Evolutionary conservation across 768 basidiomycete genomes (phyloP), one percentile per base, ranked within the genome.

Genomic region (Omphalotus guepiniiformis): DNA sequence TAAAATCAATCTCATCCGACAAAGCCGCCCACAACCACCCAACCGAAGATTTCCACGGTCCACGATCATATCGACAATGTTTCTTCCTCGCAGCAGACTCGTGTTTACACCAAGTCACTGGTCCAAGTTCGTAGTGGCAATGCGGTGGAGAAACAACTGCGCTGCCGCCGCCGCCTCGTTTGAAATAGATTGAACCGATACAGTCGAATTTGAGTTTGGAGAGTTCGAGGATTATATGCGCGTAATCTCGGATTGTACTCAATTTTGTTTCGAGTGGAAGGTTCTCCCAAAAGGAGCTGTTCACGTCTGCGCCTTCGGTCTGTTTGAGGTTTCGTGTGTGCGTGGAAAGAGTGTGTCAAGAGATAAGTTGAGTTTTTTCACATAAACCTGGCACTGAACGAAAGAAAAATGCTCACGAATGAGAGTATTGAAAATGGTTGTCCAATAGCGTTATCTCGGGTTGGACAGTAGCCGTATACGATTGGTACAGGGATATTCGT

Each of bases 151-250:
- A 30, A 21, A 42, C 21, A 1, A 22, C n/a, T 49, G 38, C 45
- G n/a, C n/a, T n/a, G n/a, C n/a, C n/a, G n/a, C n/a, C n/a, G n/a
- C n/a, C n/a, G 7, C 39, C 41, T n/a, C 52, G 56, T 43, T 56
- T 57, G 52, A 59, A 59, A 32, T 59, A 56, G n/a, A 59, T 52
- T 4, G 58, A 59, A 6, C 58, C 58, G 42, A 59, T 59, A 11
- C 50, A 39, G 15, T 54, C 51, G 52, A 59, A 59, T 36, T 52
- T 51, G n/a, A 59, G 50, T 28, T 49, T 44, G 19, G 58, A 49
- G n/a, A 59, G 42, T 35, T 57, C 51, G 26, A 47, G 43, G 13
- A 59, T 50, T 30, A 57, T 55, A 12, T 29, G 41, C 21, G 58
- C 58, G 25, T 55, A 59, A 32, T 59, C 58, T 13, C 55, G 53